Percentiles rank a stretch among this genome's conserved stretches.
phyloP scores from a whole-genome alignment of 2,329 filamentous ascomycete species.

The Fusarium burgessii region DNA sequence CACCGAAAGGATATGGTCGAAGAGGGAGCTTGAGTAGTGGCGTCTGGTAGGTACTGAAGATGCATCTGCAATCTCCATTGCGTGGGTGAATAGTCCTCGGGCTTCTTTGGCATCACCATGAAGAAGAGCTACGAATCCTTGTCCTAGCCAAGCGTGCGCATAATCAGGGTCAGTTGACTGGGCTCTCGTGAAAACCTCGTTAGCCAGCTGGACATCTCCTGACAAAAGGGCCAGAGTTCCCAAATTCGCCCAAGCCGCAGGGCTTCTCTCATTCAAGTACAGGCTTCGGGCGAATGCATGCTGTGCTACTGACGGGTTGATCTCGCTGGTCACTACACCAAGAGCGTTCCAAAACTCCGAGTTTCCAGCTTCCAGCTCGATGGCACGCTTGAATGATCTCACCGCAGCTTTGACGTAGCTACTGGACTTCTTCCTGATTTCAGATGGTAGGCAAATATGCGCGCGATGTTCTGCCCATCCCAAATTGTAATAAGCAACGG shows the following conservation, averaged over 20 bases:
- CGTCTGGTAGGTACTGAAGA: slow-evolving; percentile 78
- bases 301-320: slow-evolving; percentile 90
- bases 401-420: slow-evolving; percentile 84
- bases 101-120: slow-evolving; percentile 82
- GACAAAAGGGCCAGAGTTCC: slow-evolving; percentile 88
- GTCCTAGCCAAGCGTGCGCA: slow-evolving; percentile 92
- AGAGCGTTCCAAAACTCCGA: slow-evolving; percentile 97
- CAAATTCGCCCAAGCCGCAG: slow-evolving; percentile 90
- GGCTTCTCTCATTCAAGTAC: slow-evolving; percentile 90
- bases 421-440: slow-evolving; percentile 68
- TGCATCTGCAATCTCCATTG: slow-evolving; percentile 90
- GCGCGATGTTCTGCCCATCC: slow-evolving; percentile 93
- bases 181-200: slow-evolving; percentile 87
- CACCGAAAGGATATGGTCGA: slow-evolving; percentile 80
- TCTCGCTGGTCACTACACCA: slow-evolving; percentile 86
- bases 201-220: slow-evolving; percentile 86
- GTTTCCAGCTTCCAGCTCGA: slow-evolving; percentile 94
- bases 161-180: slow-evolving; percentile 97
- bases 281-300: slow-evolving; percentile 93
- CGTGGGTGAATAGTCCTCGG: slow-evolving; percentile 88
- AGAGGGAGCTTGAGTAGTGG: slow-evolving; percentile 83
- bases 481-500: slow-evolving; percentile 96
- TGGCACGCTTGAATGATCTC: slow-evolving; percentile 92
- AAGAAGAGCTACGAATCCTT: slow-evolving; percentile 85
- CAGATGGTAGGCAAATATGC: slow-evolving; percentile 71